Percentiles rank a stretch among this genome's conserved stretches.
Evolutionary conservation across 495 filamentous ascomycete species (phyloP).

Genomic region (Penicillium coprophilum): DNA sequence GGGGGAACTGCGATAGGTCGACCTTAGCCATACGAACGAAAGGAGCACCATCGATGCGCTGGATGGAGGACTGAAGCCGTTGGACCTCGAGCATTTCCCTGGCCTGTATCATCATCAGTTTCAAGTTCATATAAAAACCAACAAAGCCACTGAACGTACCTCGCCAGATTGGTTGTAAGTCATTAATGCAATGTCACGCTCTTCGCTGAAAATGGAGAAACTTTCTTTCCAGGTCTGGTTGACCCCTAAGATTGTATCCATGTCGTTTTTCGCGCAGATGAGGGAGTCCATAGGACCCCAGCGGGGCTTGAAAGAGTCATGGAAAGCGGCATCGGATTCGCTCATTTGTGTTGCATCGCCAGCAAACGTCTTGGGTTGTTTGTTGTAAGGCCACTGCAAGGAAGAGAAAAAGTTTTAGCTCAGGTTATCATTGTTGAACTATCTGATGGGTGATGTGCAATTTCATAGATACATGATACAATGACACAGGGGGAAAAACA

Average conservation of each 20-base stretch:
- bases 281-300: slow-evolving; percentile 77
- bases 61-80: slow-evolving; percentile 36
- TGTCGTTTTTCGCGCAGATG: slow-evolving; percentile 55
- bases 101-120: slow-evolving; percentile 22
- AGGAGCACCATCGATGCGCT: slow-evolving; percentile 40
- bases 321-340: slow-evolving; percentile 57
- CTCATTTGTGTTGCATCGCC: slow-evolving; percentile 58
- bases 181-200: slow-evolving; percentile 36
- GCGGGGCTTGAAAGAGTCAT: slow-evolving; percentile 67
- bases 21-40: slow-evolving; percentile 36
- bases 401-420: slow-evolving; percentile 42
- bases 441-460: slow-evolving; percentile 20
- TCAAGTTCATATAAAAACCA: neutral
- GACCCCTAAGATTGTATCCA: slow-evolving; percentile 25
- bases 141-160: slow-evolving; percentile 22
- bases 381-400: slow-evolving; percentile 83
- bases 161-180: slow-evolving; percentile 23
- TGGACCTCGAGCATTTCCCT: slow-evolving; percentile 42
- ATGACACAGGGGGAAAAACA: slow-evolving; percentile 15
- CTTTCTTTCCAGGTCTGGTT: slow-evolving; percentile 35
- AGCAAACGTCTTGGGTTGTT: slow-evolving; percentile 63
- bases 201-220: slow-evolving; percentile 41
- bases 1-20: slow-evolving; percentile 37
- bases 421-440: slow-evolving; percentile 26
- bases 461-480: slow-evolving; percentile 27